These are phyloP conservation scores for Fusarium sp. DNA, from an alignment of 2,329 filamentous ascomycete genomes.

Conservation along the genomic window DNA sequence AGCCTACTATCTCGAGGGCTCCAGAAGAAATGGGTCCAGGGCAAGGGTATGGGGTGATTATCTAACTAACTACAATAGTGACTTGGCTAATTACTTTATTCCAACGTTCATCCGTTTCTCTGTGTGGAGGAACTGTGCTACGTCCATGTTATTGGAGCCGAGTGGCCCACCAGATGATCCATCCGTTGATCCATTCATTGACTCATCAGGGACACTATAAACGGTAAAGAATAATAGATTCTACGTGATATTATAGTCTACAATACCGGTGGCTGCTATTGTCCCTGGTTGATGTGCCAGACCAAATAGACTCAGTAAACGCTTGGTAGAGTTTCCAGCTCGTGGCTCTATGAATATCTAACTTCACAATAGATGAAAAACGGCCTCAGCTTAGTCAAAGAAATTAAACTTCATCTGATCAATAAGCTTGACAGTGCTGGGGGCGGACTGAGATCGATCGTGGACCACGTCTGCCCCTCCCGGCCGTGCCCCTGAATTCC, in stretches of 20 bases:
- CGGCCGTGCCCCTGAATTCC: background rate
- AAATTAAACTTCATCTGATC: background rate
- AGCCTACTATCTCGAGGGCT: background rate
- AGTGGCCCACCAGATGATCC: background rate
- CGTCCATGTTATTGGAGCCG: background rate
- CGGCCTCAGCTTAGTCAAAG: fast-evolving
- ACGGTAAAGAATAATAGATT: background rate
- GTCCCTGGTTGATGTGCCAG: no score
- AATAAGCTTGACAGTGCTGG: background rate
- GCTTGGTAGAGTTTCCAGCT: background rate
- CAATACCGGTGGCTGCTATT: background rate
- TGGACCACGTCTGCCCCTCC: background rate
- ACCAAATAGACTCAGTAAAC: background rate
- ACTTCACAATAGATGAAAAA: background rate
- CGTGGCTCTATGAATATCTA: background rate
- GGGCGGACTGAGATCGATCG: background rate
- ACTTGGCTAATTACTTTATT: background rate
- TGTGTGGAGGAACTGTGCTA: background rate
- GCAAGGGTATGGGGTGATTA: background rate
- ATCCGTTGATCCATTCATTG: background rate
- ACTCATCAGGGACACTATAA: background rate
- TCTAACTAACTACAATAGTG: background rate
- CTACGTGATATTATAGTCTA: background rate
- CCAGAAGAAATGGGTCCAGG: background rate
- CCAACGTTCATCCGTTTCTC: slow-evolving; percentile 1